A percentile compares a stretch with the other conserved stretches of the same genome.
Conservation (phyloP, 352 stramenopile genomes). For the Pythium biforme region DNA sequence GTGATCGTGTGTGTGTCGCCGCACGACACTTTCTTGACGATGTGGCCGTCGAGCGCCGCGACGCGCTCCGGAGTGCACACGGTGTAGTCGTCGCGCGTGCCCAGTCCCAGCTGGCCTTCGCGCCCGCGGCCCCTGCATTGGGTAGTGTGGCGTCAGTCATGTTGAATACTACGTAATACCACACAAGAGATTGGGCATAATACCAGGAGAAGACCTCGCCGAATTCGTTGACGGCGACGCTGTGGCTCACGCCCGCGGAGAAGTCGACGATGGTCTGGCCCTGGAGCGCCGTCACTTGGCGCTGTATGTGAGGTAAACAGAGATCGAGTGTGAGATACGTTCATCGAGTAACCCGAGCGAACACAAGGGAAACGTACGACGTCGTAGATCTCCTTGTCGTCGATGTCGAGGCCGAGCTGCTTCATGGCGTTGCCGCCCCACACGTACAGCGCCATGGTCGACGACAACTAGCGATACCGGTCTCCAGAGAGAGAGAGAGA, state of each 20-base stretch:
- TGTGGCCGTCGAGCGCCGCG: constrained; percentile 49
- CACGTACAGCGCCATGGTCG: constrained; percentile 66
- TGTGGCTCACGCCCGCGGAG: constrained; percentile 72
- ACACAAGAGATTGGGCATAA: background rate
- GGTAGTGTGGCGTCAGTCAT: no score
- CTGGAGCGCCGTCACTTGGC: constrained; percentile 48
- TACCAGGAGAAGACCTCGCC: constrained; percentile 79
- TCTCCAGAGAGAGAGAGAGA: background rate
- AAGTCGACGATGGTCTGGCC: constrained; percentile 69
- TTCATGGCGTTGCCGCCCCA: constrained; percentile 76
- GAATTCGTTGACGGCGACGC: constrained; percentile 77
- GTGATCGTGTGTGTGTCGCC: constrained; percentile 77
- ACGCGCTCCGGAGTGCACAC: constrained; percentile 46
- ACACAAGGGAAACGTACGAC: constrained; percentile 30
- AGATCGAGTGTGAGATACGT: background rate
- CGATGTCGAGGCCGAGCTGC: constrained; percentile 56
- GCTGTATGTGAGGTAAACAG: constrained; percentile 26
- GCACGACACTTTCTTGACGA: constrained; percentile 69
- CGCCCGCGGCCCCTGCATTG: constrained; percentile 62
- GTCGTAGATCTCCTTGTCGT: constrained; percentile 59
- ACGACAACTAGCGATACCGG: background rate
- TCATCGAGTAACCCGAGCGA: background rate
- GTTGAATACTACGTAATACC: no score
- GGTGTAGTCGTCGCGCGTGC: constrained; percentile 31
- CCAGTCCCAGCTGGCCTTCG: constrained; percentile 67